A percentile compares a stretch with the other conserved stretches of the same genome.
phyloP scores from a whole-genome alignment of 371 early-diverging fungal species.

The Mucor velutinosus region DNA sequence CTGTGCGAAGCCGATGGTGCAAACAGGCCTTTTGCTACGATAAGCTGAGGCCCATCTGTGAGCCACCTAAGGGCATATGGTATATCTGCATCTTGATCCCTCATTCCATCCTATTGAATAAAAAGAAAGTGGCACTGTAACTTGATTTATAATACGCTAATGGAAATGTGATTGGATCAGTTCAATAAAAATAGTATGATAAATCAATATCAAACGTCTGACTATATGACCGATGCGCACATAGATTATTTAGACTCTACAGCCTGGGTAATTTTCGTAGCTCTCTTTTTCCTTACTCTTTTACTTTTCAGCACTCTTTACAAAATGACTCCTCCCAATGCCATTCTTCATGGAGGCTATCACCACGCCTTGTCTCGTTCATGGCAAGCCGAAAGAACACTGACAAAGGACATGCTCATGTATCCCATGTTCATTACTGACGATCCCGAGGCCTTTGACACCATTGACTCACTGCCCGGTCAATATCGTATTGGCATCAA shows the following conservation, averaged over 20 bases:
- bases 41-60: background rate
- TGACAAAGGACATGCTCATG: constrained; percentile 82
- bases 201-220: too few relatives aligned
- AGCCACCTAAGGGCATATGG: background rate
- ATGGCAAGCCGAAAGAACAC: constrained; percentile 75
- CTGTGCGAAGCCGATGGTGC: background rate
- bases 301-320: too few relatives aligned
- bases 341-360: constrained; percentile 88
- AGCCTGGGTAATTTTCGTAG: too few relatives aligned
- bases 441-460: constrained; percentile 71
- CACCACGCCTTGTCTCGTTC: constrained; percentile 78
- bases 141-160: too few relatives aligned
- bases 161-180: too few relatives aligned
- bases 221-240: too few relatives aligned
- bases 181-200: too few relatives aligned
- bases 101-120: background rate
- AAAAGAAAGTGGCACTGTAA: background rate
- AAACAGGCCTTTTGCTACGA: background rate
- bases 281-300: too few relatives aligned
- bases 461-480: constrained; percentile 84
- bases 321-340: constrained; percentile 39
- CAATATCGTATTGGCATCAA: constrained; percentile 87
- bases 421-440: constrained; percentile 95
- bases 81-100: background rate
- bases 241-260: too few relatives aligned